Evolutionary conservation across 176 grass and related monocot species (phyloP).

Genomic region (Alloteropsis semialata): DNA sequence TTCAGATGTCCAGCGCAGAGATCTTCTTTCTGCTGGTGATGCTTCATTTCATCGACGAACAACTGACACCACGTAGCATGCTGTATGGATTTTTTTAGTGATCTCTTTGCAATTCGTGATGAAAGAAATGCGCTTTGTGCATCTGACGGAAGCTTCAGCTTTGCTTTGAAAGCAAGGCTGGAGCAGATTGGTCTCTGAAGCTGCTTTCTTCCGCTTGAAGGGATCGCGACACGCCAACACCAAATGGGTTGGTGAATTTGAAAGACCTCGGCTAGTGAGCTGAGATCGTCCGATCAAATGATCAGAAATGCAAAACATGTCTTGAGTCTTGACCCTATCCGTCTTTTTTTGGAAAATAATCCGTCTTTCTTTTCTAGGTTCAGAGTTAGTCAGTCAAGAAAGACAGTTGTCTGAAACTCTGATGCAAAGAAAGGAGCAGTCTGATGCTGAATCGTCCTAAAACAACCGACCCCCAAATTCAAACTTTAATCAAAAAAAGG

Average conservation of each 20-base stretch:
- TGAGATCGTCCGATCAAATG: conserved; percentile 2
- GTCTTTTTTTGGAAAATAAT: too few species aligned
- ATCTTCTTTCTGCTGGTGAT: not conserved
- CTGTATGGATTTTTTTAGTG: not conserved
- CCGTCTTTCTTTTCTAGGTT: not conserved
- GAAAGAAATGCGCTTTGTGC: not conserved
- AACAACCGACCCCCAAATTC: not conserved
- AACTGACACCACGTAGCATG: not conserved
- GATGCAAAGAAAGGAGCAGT: not conserved
- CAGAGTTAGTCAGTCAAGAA: not conserved
- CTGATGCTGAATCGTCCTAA: not conserved
- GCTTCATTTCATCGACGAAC: not conserved
- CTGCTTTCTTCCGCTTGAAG: conserved; percentile 37
- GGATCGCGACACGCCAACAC: not conserved
- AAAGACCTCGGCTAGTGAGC: not conserved
- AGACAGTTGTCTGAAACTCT: not conserved
- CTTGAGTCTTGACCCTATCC: not conserved
- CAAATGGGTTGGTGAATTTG: conserved; percentile 26
- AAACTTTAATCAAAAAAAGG: not conserved
- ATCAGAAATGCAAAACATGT: not conserved
- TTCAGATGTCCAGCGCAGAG: not conserved
- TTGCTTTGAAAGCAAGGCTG: conserved; percentile 28
- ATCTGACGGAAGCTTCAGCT: not conserved
- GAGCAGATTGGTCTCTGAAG: not conserved
- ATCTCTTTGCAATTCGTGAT: not conserved